Percentiles rank a stretch among this genome's conserved stretches.
These are phyloP conservation scores for Cladosporium sp. DNA, from an alignment of 2,329 filamentous ascomycete genomes.

Conservation along the genomic window DNA sequence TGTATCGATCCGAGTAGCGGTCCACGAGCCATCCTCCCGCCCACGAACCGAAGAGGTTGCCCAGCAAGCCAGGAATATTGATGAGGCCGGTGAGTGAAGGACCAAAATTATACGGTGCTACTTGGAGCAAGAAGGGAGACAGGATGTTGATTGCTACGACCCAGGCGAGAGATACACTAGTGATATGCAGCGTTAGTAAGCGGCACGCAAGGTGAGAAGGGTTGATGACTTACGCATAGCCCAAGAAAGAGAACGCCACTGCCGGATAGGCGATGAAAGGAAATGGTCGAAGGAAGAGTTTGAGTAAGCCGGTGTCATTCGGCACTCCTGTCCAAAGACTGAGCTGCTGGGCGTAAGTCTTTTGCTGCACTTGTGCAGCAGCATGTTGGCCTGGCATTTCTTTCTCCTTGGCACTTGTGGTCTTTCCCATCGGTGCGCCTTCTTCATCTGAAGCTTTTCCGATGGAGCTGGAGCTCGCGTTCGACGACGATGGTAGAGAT, in stretches of 20 bases:
- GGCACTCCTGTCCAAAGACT: slow-evolving; percentile 32
- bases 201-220: background rate
- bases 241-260: slow-evolving; percentile 35
- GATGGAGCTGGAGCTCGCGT: background rate
- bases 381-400: background rate
- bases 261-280: slow-evolving; percentile 37
- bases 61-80: slow-evolving; percentile 39
- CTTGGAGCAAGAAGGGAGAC: slow-evolving; percentile 37
- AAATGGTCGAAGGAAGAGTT: slow-evolving; percentile 35
- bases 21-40: slow-evolving; percentile 44
- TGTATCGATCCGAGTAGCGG: slow-evolving; percentile 38
- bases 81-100: slow-evolving; percentile 37
- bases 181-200: background rate
- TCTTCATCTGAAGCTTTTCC: slow-evolving; percentile 6
- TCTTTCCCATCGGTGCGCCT: slow-evolving; percentile 12
- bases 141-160: slow-evolving; percentile 39
- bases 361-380: slow-evolving; percentile 22
- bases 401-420: slow-evolving; percentile 12
- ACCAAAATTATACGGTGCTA: slow-evolving; percentile 35
- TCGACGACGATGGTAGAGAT: background rate
- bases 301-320: slow-evolving; percentile 29
- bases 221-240: slow-evolving; percentile 26
- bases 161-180: slow-evolving; percentile 32
- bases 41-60: slow-evolving; percentile 41
- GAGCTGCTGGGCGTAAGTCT: slow-evolving; percentile 33